These are phyloP conservation scores for Nothophaeocryptopus gaeumannii DNA, from an alignment of 2,329 filamentous ascomycete genomes.

Conservation along the genomic window DNA sequence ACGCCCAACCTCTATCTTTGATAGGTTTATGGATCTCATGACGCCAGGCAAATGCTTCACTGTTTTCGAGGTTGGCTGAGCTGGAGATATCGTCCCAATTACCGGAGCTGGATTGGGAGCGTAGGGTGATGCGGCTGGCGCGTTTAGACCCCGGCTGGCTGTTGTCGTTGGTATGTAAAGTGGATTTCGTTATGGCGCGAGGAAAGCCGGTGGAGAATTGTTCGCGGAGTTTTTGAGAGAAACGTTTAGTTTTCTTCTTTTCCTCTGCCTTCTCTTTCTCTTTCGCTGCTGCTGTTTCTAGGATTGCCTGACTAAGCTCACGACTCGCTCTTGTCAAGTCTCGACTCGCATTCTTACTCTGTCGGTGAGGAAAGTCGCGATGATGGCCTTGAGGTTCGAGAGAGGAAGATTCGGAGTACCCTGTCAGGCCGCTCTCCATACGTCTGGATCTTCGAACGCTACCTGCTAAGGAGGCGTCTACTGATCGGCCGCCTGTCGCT, in stretches of 20 bases:
- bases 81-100: conserved; percentile 14
- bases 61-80: conserved; percentile 1
- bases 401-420: conserved; percentile 32
- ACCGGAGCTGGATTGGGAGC: not conserved
- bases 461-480: conserved; percentile 20
- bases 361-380: conserved; percentile 16
- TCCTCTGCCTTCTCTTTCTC: too few relatives aligned
- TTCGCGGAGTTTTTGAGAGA: conserved; percentile 27
- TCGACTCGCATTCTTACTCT: conserved; percentile 13
- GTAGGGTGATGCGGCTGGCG: too few relatives aligned
- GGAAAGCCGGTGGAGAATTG: conserved; percentile 32
- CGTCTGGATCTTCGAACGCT: conserved; percentile 20
- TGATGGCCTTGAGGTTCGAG: conserved; percentile 27
- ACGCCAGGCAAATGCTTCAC: conserved; percentile 16
- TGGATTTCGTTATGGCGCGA: conserved; percentile 29
- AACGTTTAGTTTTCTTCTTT: conserved; percentile 5
- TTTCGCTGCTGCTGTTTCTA: too few relatives aligned
- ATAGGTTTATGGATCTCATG: conserved; percentile 30
- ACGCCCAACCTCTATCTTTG: conserved; percentile 31
- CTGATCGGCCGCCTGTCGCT: conserved; percentile 19
- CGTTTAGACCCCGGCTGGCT: not conserved
- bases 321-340: too few relatives aligned
- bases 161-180: conserved; percentile 21
- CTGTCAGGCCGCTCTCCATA: conserved; percentile 21
- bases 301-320: too few relatives aligned